Percentiles rank a stretch among this genome's conserved stretches.
Evolutionary conservation across 176 grass and related monocot species (phyloP).

Genomic region (bread wheat (Triticum aestivum)): DNA sequence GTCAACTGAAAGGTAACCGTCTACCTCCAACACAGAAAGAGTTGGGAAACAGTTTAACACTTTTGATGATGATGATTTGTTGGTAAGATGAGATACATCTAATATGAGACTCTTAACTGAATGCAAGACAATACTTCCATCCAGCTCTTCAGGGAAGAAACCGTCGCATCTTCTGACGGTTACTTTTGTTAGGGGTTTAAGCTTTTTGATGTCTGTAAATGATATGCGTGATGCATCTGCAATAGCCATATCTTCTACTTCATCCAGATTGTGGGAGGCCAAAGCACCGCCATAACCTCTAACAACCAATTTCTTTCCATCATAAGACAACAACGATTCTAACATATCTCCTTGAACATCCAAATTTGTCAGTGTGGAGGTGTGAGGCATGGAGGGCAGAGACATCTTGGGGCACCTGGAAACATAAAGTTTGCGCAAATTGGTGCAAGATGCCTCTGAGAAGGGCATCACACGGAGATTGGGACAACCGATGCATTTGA

Average conservation of each 20-base stretch:
- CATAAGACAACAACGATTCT: neutral
- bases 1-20: too few species aligned
- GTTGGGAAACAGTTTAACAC: neutral
- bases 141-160: neutral
- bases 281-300: neutral
- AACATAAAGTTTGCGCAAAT: neutral
- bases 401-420: neutral
- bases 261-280: neutral
- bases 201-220: too few species aligned
- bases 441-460: neutral
- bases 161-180: neutral
- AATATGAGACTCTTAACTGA: neutral
- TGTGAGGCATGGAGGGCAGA: conserved; percentile 18
- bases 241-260: rapidly evolving
- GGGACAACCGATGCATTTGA: neutral
- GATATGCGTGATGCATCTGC: too few species aligned
- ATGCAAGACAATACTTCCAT: neutral
- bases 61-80: neutral
- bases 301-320: neutral
- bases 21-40: neutral
- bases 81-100: neutral
- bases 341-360: too few species aligned
- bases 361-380: neutral
- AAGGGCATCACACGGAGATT: neutral
- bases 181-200: too few species aligned